Evolutionary conservation across 306 rosid species (phyloP), one percentile per base, ranked within the genome.

Genomic region (Cicer chorassanicum): DNA sequence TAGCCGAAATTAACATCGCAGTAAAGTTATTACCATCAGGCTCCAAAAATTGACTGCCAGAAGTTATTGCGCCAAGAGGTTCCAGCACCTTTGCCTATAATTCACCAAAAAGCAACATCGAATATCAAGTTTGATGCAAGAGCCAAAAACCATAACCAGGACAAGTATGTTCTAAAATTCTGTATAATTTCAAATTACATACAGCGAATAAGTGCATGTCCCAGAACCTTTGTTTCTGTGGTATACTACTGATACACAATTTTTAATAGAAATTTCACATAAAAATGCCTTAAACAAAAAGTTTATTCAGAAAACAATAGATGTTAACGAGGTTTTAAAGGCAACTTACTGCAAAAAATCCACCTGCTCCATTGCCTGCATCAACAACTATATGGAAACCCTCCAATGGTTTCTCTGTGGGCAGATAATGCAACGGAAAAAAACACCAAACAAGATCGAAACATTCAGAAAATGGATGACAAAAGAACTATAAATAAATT

Each of bases 281-380:
- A 19, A 55, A 83, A 74, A 41, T 46, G 39, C 61, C 41, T 75
- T 48, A 10, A 8, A 45, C 51, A 19, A 60, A 57, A 41, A 60
- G 21, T 11, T 34, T 39, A 15, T 77, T 76, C 42, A 41, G 36
- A 24, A 56, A 51, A 21, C 8, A 18, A 34, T 38, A 55, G 67
- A 39, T 18, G 34, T 8, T 42, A 14, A 78, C 2, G 75, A 71
- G 50, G 70, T 48, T 5, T 67, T 39, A 56, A 69, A 55, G 62
- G 65, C 16, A 60, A 83, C 86, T 83, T 84, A 90, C 98, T 0
- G 93, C 93, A 36, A 91, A 91, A 85, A 94, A 94, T 5, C 97
- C 97, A 69, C 97, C 98, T 18, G 97, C 97, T 77, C 97, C 98
- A 74, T 94, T 94, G 77, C 98, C 97, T 50, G 97, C 97, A 77